Base-by-base conservation (phyloP, 2,329 filamentous ascomycete genomes). In the Sporothrix brasiliensis region DNA sequence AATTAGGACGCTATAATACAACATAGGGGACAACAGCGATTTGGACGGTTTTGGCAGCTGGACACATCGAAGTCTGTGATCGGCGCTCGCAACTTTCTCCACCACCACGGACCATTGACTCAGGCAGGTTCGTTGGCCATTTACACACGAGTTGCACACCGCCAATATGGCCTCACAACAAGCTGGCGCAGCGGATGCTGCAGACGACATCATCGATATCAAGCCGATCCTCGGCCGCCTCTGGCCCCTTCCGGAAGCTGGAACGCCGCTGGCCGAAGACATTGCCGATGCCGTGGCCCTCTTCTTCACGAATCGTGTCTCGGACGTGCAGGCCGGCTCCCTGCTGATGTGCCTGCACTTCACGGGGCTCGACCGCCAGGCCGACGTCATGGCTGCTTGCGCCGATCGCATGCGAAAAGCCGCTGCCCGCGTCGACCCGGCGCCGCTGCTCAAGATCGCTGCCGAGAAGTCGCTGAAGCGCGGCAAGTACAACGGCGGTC, bases 331-430 rank as follows among this genome's bases (percentile, higher is more conserved):
- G 79, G 91, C 92, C 0, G 92, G 92, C 69, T 91, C 94, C 52
- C 85, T 99, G 70, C 85, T 98, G 68, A 97, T 95, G 77, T 92
- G 93, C 69, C 85, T 99, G 60, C 94, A 97, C 81, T 97, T 97
- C 75, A 97, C 93, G 1, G 89, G 90, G 71, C 88, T 93, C 79
- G 95, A 98, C 79, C 88, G 91, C 74, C 88, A 91, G 74, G 88
- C 94, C 34, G 92, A 95, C 77, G 92, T 99, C 53, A 88, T 99
- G 75, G 92, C 92, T 69, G 90, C 90, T 82, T 94, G 93, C 75
- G 94, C 94, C 4, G 83, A 86, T 60, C 89, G 89, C 68, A 98
- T 99, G 94, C 87, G 93, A 74, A 85, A 87, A 70, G 93, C 92
- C 27, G 92, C 93, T 1, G 88, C 89, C 13, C 84, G 85, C 60